These are phyloP conservation scores for Diospyros lotus DNA, from an alignment of 148 eudicot species.

Conservation along the genomic window DNA sequence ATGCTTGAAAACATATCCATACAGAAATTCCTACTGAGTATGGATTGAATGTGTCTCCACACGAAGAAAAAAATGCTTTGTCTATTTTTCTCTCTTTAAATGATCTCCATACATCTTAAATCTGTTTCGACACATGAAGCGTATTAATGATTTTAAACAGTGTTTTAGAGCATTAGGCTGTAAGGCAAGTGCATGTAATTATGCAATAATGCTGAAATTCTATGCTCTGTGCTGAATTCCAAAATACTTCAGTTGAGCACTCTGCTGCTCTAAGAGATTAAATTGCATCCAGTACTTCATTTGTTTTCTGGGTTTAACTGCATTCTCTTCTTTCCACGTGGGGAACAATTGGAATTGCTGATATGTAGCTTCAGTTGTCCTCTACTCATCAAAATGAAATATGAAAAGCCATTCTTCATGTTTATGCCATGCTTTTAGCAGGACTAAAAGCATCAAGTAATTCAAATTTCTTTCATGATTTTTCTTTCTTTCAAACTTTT, in stretches of 20 bases:
- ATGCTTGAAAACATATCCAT: not conserved
- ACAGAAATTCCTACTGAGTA: not conserved
- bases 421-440: not conserved
- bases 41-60: not conserved
- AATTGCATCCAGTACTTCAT: too few relatives aligned
- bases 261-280: too few relatives aligned
- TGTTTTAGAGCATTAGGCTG: too few relatives aligned
- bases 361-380: not conserved
- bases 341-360: not conserved
- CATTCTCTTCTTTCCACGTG: not conserved
- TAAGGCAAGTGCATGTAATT: not conserved
- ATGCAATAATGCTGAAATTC: not conserved
- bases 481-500: slow-evolving; percentile 1
- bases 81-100: not conserved
- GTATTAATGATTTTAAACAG: not conserved
- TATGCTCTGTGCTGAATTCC: not conserved
- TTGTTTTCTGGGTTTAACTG: too few relatives aligned
- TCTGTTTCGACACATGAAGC: not conserved
- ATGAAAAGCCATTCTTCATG: not conserved
- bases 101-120: not conserved
- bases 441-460: not conserved
- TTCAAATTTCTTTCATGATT: not conserved
- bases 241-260: not conserved
- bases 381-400: not conserved
- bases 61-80: not conserved